Percentiles rank a stretch among this genome's conserved stretches.
Conservation (phyloP, 1,284 basidiomycete genomes). For the Cerioporus squamosus region DNA sequence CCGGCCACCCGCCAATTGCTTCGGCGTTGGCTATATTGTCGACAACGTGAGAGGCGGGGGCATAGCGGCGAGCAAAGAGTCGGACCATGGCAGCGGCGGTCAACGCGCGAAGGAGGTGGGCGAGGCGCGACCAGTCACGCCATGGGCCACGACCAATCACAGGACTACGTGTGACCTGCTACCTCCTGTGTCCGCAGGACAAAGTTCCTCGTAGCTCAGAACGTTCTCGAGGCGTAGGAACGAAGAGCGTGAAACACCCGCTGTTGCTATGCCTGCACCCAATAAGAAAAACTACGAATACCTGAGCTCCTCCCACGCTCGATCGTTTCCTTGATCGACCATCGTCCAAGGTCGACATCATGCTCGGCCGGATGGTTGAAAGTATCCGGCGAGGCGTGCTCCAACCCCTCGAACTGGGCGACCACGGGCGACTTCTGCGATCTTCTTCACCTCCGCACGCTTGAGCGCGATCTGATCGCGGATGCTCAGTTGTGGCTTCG, state of each 20-base stretch:
- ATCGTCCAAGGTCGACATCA: conserved; percentile 62
- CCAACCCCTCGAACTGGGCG: conserved; percentile 41
- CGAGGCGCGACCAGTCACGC: no score
- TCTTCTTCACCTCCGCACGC: conserved; percentile 74
- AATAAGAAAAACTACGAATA: conserved; percentile 39
- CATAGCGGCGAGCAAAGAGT: no score
- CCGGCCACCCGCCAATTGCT: no score
- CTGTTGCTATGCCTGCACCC: conserved; percentile 21
- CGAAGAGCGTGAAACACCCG: conserved; percentile 3
- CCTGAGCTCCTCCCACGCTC: conserved; percentile 78
- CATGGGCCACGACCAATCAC: no score
- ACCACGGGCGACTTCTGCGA: conserved; percentile 29
- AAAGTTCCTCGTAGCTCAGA: no score
- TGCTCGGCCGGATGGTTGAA: conserved; percentile 46
- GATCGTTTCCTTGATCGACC: conserved; percentile 73
- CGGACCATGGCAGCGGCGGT: no score
- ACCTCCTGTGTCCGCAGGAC: no score
- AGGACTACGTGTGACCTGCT: no score
- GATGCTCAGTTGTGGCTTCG: conserved; percentile 52
- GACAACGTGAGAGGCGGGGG: no score
- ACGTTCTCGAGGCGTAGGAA: no score
- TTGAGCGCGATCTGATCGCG: conserved; percentile 77
- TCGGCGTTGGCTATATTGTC: no score
- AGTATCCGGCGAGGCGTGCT: conserved; percentile 50
- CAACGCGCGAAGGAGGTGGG: no score